These are phyloP conservation scores for Spergularia marina DNA, from an alignment of 148 eudicot genomes.

Conservation along the genomic window DNA sequence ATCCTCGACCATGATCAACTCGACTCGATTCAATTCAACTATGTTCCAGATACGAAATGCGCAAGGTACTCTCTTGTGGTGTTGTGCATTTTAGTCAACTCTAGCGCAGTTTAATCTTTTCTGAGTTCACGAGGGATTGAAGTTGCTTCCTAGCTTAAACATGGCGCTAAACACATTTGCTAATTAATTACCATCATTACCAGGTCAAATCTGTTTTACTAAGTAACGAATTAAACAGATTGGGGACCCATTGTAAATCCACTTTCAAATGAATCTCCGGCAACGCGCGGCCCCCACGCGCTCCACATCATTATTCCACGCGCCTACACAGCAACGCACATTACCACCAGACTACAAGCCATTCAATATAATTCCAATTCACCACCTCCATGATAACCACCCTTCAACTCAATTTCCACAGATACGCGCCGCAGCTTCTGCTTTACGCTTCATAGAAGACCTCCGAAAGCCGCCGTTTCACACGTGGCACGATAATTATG, in stretches of 20 bases:
- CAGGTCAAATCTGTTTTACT: no score
- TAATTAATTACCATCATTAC: background rate
- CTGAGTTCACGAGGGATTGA: no score
- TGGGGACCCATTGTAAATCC: no score
- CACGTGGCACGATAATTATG: slow-evolving; percentile 44
- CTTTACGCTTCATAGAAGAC: slow-evolving; percentile 55
- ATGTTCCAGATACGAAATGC: no score
- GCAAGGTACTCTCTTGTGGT: no score
- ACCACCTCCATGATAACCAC: slow-evolving; percentile 62
- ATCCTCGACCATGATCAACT: background rate
- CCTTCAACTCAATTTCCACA: slow-evolving; percentile 75
- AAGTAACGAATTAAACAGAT: no score
- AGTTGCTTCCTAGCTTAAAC: no score
- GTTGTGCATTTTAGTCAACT: no score
- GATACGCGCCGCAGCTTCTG: slow-evolving; percentile 72
- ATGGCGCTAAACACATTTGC: no score
- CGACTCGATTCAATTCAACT: background rate
- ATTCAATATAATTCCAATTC: slow-evolving; percentile 80
- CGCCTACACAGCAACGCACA: slow-evolving; percentile 32
- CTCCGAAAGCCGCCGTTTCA: slow-evolving; percentile 69
- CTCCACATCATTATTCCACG: slow-evolving; percentile 29
- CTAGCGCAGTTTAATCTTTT: no score
- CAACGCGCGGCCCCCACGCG: slow-evolving; percentile 54
- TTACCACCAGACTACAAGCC: slow-evolving; percentile 20
- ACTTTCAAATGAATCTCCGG: slow-evolving; percentile 40